Percentiles rank a stretch among this genome's conserved stretches.
phyloP scores from a whole-genome alignment of 2,329 filamentous ascomycete species.

The Zymoseptoria tritici region DNA sequence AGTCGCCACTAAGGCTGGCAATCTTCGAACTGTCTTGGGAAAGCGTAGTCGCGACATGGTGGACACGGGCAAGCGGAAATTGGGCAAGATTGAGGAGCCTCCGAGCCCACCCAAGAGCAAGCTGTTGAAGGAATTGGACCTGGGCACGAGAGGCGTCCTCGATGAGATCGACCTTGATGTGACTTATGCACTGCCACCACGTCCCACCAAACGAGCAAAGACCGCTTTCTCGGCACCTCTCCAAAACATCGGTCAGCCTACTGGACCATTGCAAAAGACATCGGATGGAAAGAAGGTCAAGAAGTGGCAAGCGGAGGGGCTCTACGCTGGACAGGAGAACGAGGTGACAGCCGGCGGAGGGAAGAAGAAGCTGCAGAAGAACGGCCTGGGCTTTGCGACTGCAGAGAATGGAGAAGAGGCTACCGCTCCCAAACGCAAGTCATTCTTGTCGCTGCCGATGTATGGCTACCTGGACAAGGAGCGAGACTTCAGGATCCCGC shows the following conservation, averaged over 20 bases:
- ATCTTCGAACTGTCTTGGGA: slow-evolving; percentile 26
- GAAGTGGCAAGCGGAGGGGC: slow-evolving; percentile 71
- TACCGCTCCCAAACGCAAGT: slow-evolving; percentile 50
- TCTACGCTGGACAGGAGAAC: slow-evolving; percentile 75
- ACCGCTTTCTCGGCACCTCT: slow-evolving; percentile 12
- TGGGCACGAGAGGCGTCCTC: slow-evolving; percentile 24
- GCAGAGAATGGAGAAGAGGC: slow-evolving; percentile 27
- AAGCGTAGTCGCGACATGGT: slow-evolving; percentile 32
- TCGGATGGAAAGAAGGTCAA: slow-evolving; percentile 48
- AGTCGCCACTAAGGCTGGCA: slow-evolving; percentile 23
- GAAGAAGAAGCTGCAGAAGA: slow-evolving; percentile 44
- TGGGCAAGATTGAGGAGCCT: slow-evolving; percentile 20
- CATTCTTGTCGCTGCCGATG: slow-evolving; percentile 29
- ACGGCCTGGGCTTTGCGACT: too few species aligned
- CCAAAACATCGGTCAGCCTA: slow-evolving; percentile 18
- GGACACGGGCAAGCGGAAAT: slow-evolving; percentile 32
- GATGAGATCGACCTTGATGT: slow-evolving; percentile 26
- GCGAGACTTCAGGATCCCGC: slow-evolving; percentile 77
- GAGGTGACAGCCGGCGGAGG: slow-evolving; percentile 37
- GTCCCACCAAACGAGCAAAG: slow-evolving; percentile 24
- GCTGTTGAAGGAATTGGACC: slow-evolving; percentile 28
- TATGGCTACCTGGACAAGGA: slow-evolving; percentile 50
- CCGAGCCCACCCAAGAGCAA: slow-evolving; percentile 18
- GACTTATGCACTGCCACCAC: slow-evolving; percentile 10
- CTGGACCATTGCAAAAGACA: slow-evolving; percentile 23